Evolutionary conservation across 441 rosid genomes (phyloP).

Genomic region (Adansonia gregorii): DNA sequence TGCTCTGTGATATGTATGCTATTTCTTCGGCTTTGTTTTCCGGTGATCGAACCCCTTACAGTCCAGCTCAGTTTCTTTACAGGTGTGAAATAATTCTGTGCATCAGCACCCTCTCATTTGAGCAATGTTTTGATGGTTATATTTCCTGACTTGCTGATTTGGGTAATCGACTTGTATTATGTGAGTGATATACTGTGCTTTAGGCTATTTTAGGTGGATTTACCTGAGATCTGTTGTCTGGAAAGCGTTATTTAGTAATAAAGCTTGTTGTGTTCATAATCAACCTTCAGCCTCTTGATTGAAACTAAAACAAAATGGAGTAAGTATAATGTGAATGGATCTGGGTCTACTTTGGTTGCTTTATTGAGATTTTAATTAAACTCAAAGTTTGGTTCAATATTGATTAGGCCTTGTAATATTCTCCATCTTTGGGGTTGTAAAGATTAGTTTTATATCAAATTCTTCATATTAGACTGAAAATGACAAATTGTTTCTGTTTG

Average conservation of each 20-base stretch:
- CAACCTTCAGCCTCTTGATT: conserved; percentile 19
- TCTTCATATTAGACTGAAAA: not conserved
- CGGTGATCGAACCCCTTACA: conserved; percentile 73
- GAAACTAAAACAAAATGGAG: conserved; percentile 4
- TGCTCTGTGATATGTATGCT: conserved; percentile 68
- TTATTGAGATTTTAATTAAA: not conserved
- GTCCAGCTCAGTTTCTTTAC: conserved; percentile 87
- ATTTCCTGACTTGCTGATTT: conserved; percentile 19
- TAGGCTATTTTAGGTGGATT: conserved; percentile 11
- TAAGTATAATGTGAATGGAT: conserved; percentile 5
- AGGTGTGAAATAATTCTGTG: conserved; percentile 51
- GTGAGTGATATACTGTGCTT: conserved; percentile 17
- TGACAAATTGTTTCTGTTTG: not conserved
- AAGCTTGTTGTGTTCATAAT: not conserved
- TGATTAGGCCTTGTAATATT: not conserved
- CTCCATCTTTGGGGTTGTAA: conserved; percentile 3
- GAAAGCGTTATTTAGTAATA: not conserved
- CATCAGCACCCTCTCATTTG: conserved; percentile 29
- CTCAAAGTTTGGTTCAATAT: conserved; percentile 1
- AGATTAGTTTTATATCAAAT: conserved; percentile 5
- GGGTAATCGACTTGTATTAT: conserved; percentile 25
- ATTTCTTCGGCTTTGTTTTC: conserved; percentile 73
- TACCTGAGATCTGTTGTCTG: conserved; percentile 14
- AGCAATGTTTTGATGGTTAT: conserved; percentile 23
- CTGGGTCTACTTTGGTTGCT: conserved; percentile 15